Conservation (phyloP, 352 stramenopile genomes). For the Pythium brachiatum region DNA sequence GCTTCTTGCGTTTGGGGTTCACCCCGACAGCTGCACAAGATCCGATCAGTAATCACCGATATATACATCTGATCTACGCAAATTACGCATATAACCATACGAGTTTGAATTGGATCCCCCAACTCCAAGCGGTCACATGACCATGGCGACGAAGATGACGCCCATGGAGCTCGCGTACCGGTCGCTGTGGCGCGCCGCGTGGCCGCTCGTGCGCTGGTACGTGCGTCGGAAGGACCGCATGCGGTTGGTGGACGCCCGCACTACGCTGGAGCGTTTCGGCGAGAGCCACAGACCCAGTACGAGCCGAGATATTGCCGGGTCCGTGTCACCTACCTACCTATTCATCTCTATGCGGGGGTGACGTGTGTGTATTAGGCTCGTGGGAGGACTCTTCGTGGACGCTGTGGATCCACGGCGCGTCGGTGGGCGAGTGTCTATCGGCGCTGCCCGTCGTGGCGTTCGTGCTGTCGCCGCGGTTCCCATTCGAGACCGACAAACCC, state of each 20-base stretch:
- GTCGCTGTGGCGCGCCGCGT: conserved; percentile 44
- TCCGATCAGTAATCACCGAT: not conserved
- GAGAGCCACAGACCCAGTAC: conserved; percentile 35
- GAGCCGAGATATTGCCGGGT: not conserved
- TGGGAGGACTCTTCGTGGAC: conserved; percentile 6
- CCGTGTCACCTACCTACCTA: not conserved
- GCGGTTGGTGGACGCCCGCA: conserved; percentile 28
- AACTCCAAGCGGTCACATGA: not conserved
- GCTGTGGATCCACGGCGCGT: conserved; percentile 72
- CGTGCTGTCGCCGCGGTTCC: conserved; percentile 31
- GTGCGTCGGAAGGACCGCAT: conserved; percentile 49
- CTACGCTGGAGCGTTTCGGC: conserved; percentile 60
- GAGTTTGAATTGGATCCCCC: not conserved
- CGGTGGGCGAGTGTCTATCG: conserved; percentile 70
- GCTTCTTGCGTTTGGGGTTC: conserved; percentile 1
- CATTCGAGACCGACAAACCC: conserved; percentile 12
- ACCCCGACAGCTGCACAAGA: not conserved
- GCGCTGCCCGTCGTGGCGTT: conserved; percentile 61
- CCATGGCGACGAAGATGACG: not conserved
- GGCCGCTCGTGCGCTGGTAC: conserved; percentile 54
- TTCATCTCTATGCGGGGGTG: not conserved
- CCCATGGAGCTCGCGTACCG: conserved; percentile 38
- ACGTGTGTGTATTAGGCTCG: conserved; percentile 1
- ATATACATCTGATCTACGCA: not conserved
- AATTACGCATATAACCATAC: not conserved